phyloP scores from a whole-genome alignment of 176 grass and related monocot genomes.

The Phragmites australis region DNA sequence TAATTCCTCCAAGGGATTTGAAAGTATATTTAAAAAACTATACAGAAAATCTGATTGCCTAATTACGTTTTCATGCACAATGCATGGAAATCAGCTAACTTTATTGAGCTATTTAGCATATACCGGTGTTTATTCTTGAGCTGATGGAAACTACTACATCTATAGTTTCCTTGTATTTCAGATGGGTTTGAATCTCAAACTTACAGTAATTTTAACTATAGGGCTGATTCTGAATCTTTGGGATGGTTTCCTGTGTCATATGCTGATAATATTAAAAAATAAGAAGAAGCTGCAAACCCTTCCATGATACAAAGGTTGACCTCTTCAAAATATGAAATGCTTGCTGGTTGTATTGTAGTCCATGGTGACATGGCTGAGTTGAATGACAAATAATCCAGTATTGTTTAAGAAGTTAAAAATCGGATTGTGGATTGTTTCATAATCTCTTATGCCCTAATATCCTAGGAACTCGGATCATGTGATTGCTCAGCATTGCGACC shows the following conservation, averaged over 20 bases:
- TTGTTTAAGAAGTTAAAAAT: not conserved
- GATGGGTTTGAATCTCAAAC: not conserved
- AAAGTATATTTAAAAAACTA: not conserved
- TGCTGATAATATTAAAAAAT: not conserved
- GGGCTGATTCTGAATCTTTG: not conserved
- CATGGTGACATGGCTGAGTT: not conserved
- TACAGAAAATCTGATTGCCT: not conserved
- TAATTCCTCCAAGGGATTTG: not conserved
- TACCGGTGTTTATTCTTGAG: constrained; percentile 6
- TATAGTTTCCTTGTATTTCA: not conserved
- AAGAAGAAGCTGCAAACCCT: not conserved
- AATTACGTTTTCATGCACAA: constrained; percentile 6
- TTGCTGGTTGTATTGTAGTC: not conserved
- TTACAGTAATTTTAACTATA: not conserved
- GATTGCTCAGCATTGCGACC: not conserved
- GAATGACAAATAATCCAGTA: not conserved
- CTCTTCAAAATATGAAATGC: not conserved
- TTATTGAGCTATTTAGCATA: not conserved
- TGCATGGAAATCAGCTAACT: constrained; percentile 8
- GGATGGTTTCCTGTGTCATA: not conserved
- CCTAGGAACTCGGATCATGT: not conserved
- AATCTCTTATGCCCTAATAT: not conserved
- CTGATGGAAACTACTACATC: not conserved
- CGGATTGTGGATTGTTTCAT: not conserved
- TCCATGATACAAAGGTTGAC: not conserved